phyloP scores from a whole-genome alignment of 2,329 filamentous ascomycete genomes.

The Microdochium trichocladiopsis region DNA sequence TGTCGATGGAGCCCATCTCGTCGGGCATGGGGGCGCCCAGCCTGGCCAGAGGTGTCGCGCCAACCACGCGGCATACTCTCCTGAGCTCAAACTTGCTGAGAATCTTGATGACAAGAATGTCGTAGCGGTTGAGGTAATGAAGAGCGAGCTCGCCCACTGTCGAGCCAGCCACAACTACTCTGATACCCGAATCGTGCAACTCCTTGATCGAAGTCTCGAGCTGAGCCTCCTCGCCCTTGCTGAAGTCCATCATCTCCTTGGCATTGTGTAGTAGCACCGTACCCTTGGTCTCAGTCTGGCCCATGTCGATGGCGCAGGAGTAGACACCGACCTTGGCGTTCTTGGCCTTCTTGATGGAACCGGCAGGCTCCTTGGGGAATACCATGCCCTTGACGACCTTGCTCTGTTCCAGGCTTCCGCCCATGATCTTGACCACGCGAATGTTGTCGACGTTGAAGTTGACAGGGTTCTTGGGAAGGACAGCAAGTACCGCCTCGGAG shows the following conservation, averaged over 20 bases:
- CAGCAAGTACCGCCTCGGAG: conserved; percentile 75
- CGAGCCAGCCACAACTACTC: conserved; percentile 85
- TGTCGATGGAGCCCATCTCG: conserved; percentile 91
- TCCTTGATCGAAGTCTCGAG: conserved; percentile 91
- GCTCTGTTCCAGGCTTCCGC: conserved; percentile 88
- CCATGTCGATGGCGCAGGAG: conserved; percentile 91
- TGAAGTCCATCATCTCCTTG: conserved; percentile 98
- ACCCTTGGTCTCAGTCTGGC: conserved; percentile 97
- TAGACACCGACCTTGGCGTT: conserved; percentile 97
- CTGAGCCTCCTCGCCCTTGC: conserved; percentile 90
- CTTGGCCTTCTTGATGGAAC: conserved; percentile 78
- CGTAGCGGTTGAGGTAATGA: conserved; percentile 96
- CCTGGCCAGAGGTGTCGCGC: conserved; percentile 90
- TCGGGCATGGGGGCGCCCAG: conserved; percentile 99
- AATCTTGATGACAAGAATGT: conserved; percentile 93
- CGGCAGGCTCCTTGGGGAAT: conserved; percentile 91
- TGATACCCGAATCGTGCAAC: conserved; percentile 85
- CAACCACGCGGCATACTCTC: conserved; percentile 89
- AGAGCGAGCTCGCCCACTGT: conserved; percentile 93
- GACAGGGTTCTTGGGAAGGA: conserved; percentile 88
- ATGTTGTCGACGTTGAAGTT: conserved; percentile 99
- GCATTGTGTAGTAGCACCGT: conserved; percentile 95
- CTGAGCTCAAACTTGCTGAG: conserved; percentile 97
- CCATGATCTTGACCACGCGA: conserved; percentile 99
- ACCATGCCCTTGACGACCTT: conserved; percentile 97